Conservation (phyloP, 139 green algal species). For the Axilococcus clingmanii region DNA sequence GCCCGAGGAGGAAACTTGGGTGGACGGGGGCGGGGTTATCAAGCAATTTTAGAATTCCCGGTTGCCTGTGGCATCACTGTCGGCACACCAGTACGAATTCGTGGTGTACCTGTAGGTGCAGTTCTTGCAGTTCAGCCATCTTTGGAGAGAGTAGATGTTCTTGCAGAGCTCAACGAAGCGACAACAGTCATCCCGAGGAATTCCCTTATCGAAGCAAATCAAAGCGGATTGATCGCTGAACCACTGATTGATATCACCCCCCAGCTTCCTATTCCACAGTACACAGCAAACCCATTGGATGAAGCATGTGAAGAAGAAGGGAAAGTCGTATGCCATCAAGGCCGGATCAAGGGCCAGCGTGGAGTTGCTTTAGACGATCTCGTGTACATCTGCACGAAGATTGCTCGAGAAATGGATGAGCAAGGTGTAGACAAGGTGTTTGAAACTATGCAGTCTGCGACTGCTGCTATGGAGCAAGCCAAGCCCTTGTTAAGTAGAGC, state of each 20-base stretch:
- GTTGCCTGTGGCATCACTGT: constrained; percentile 90
- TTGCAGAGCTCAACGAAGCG: constrained; percentile 73
- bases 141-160: constrained; percentile 83
- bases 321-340: constrained; percentile 80
- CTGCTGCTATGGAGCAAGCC: constrained; percentile 49
- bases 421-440: constrained; percentile 67
- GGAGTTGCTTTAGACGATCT: constrained; percentile 95
- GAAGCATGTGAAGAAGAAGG: constrained; percentile 77
- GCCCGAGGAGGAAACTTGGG: constrained; percentile 36
- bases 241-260: constrained; percentile 97
- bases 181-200: constrained; percentile 88
- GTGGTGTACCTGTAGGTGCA: constrained; percentile 64
- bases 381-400: constrained; percentile 81
- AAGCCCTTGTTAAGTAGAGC: constrained; percentile 57
- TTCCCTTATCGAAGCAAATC: constrained; percentile 92
- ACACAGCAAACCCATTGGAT: constrained; percentile 59
- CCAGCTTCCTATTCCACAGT: constrained; percentile 61
- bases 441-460: constrained; percentile 64
- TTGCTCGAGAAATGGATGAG: constrained; percentile 82
- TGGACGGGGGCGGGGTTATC: constrained; percentile 24
- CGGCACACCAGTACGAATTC: constrained; percentile 80
- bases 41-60: constrained; percentile 79
- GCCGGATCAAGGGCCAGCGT: constrained; percentile 70
- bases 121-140: constrained; percentile 81
- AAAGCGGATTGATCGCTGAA: constrained; percentile 91